Evolutionary conservation across 2,329 filamentous ascomycete species (phyloP).

Genomic region (Zymoseptoria ardabiliae): DNA sequence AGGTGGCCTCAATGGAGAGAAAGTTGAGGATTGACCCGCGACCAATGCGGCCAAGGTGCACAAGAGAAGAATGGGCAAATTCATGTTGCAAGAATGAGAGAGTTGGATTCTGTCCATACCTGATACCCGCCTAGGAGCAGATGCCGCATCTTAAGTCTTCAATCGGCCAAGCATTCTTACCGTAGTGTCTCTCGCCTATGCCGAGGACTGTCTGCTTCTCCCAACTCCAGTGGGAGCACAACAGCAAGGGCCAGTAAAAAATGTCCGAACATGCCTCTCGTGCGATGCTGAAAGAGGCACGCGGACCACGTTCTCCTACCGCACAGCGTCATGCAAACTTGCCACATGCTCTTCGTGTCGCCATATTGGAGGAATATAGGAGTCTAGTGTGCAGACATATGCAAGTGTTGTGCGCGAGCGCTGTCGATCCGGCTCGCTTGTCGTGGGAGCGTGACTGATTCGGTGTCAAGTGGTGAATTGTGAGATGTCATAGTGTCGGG

Average conservation of each 20-base stretch:
- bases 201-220: background rate
- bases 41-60: constrained; percentile 9
- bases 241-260: background rate
- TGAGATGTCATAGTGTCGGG: background rate
- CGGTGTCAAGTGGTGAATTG: background rate
- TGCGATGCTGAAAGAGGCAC: background rate
- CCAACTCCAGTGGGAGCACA: background rate
- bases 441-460: background rate
- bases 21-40: constrained; percentile 41
- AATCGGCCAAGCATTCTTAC: background rate
- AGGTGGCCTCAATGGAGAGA: constrained; percentile 57
- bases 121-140: background rate
- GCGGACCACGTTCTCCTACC: background rate
- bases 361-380: background rate
- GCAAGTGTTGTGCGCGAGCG: background rate
- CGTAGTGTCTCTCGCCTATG: background rate
- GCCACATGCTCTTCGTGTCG: background rate
- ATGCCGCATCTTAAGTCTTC: background rate
- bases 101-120: background rate
- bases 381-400: background rate
- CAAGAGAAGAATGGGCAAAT: constrained; percentile 4
- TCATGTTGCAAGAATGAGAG: constrained; percentile 7
- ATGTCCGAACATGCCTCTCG: background rate
- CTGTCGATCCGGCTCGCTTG: background rate
- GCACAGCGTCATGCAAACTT: background rate